Base-by-base conservation (phyloP, 2,329 filamentous ascomycete species). In the Conoideocrella luteorostrata region DNA sequence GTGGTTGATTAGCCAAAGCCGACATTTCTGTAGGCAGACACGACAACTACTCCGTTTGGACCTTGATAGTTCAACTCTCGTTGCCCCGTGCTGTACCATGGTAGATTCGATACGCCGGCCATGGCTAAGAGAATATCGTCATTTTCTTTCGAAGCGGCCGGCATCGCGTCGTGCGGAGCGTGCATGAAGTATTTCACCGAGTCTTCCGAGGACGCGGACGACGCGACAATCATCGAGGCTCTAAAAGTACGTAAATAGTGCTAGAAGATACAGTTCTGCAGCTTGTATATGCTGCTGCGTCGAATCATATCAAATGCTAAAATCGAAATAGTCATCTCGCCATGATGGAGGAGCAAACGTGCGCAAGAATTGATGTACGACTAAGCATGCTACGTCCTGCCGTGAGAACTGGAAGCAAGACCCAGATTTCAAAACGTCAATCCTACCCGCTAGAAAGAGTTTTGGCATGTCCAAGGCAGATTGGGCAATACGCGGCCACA, bases 1-100 rank as follows among this genome's bases (percentile, higher is more conserved):
- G 62, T 65, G 4, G 60, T 62, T 4, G 61, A 63, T 47, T 63
- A 54, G 1, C 63, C 63, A 24, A 65, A 65, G 0, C 61, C 62
- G 17, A 63, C 52, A 22, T 57, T 48, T 28, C 57, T 61, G 45
- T 66, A 66, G 4, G 62, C 57, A 3, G 60, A 59, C 6, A 65
- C 48, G 0, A 64, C 59, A 5, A 55, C 56, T 3, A 56, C 60
- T 2, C 58, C 55, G 5, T 46, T 34, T 5, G 46, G 41, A 2
- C 57, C 53, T 49, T 61, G 57, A 4, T 47, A 26, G 0, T 51
- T 37, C 15, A 52, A 42, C 15, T 53, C 50, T 38, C 56, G 51
- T 1, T 52, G 48, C 10, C 50, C 44, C 1, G 58, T 59, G 24
- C 53, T 59, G 34, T 61, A 58, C n/a, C n/a, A n/a, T n/a, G n/a